These are phyloP conservation scores for Vaccinium macrocarpon DNA, from an alignment of 148 eudicot species.

Conservation along the genomic window DNA sequence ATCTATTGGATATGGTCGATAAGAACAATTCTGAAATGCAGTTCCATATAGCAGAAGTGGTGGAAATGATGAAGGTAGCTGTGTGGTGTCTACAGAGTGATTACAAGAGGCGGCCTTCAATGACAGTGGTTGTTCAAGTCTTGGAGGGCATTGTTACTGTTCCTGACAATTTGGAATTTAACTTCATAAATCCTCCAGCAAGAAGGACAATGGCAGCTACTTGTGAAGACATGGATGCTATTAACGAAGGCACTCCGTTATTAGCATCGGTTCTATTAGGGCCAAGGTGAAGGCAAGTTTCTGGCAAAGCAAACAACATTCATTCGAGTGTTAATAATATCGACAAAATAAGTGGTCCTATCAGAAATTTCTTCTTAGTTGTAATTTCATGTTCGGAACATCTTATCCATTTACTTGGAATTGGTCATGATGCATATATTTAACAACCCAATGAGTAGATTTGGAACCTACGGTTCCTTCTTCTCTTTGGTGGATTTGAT, in stretches of 20 bases:
- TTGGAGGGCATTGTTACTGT: background rate
- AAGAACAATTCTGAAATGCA: background rate
- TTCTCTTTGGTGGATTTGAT: background rate
- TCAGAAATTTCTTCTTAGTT: background rate
- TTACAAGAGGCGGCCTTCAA: background rate
- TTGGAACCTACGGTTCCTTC: background rate
- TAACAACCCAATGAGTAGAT: background rate
- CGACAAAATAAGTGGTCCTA: background rate
- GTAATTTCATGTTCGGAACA: background rate
- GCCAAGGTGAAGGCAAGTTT: background rate
- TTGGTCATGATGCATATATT: background rate
- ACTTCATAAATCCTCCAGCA: background rate
- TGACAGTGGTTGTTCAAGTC: background rate
- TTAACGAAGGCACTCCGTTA: background rate
- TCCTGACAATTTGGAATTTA: background rate
- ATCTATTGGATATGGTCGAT: constrained; percentile 1
- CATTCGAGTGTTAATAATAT: background rate
- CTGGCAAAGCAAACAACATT: background rate
- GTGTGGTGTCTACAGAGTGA: no score
- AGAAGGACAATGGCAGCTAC: background rate
- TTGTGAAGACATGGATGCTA: background rate
- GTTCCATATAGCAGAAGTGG: no score
- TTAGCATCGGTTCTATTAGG: background rate
- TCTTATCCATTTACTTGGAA: background rate
- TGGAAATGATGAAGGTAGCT: no score